Conservation (phyloP, 2,329 filamentous ascomycete species). For the Pseudocercospora macadamiae region DNA sequence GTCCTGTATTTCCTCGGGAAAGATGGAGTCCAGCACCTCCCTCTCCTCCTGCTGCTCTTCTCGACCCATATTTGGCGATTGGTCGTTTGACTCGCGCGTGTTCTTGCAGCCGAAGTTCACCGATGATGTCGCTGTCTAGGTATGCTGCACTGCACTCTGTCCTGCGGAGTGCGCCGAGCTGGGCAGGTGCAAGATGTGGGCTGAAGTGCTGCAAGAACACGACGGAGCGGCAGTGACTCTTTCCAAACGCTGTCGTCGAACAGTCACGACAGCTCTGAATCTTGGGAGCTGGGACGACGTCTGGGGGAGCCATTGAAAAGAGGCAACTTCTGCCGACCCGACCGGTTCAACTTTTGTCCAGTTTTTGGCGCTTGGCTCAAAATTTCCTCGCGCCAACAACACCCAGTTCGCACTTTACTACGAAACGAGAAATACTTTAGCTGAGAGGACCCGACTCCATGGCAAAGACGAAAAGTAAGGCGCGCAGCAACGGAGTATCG, state of each 20-base stretch:
- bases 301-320: too few species aligned
- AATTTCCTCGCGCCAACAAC: conserved; percentile 2
- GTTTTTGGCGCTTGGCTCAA: too few species aligned
- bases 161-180: conserved; percentile 8
- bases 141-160: conserved; percentile 7
- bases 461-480: conserved; percentile 32
- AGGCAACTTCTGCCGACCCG: too few species aligned
- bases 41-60: conserved; percentile 96
- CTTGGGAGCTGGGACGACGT: background rate
- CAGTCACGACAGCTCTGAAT: background rate
- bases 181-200: conserved; percentile 1
- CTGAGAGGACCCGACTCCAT: conserved; percentile 18
- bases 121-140: background rate
- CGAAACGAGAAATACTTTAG: background rate
- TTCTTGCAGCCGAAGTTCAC: conserved; percentile 8
- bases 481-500: conserved; percentile 54
- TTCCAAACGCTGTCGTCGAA: conserved; percentile 1
- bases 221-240: conserved; percentile 2
- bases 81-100: background rate
- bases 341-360: too few species aligned
- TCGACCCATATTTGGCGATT: conserved; percentile 46
- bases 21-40: conserved; percentile 97
- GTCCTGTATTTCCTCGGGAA: conserved; percentile 96
- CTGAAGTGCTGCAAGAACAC: conserved; percentile 6
- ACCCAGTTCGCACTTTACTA: background rate